Percentiles rank a stretch among this genome's conserved stretches.
phyloP scores from a whole-genome alignment of 176 grass and related monocot species.

The Oryza glaberrima region DNA sequence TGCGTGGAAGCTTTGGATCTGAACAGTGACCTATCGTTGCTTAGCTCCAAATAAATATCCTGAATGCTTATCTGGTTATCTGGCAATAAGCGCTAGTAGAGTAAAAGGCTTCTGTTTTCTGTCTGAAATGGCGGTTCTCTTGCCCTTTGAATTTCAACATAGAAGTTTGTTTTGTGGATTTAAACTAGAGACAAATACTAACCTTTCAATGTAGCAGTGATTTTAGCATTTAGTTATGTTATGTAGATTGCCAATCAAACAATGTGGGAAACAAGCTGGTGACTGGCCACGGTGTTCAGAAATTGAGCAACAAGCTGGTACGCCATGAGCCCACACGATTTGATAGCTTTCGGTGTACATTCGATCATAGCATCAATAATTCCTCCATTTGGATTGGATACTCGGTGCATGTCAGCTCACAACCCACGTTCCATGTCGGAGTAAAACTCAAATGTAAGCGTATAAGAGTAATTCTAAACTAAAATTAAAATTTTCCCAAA shows the following conservation, averaged over 20 bases:
- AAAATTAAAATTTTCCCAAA: neutral
- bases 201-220: neutral
- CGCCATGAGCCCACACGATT: neutral
- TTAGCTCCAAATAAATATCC: neutral
- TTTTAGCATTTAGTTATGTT: neutral
- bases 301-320: neutral
- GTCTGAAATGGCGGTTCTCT: neutral
- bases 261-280: neutral
- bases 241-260: neutral
- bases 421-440: neutral
- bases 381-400: neutral
- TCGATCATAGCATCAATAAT: neutral
- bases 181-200: no score
- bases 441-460: neutral
- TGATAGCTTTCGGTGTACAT: neutral
- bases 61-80: slow-evolving; percentile 6
- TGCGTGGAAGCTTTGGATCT: slow-evolving; percentile 15
- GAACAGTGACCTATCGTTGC: neutral
- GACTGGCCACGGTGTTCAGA: neutral
- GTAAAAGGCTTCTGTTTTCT: neutral
- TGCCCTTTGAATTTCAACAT: no score
- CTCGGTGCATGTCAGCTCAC: neutral
- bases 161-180: neutral
- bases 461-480: neutral
- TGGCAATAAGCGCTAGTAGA: neutral